These are phyloP conservation scores for Corymbia citriodora DNA, from an alignment of 441 rosid genomes.

Conservation along the genomic window DNA sequence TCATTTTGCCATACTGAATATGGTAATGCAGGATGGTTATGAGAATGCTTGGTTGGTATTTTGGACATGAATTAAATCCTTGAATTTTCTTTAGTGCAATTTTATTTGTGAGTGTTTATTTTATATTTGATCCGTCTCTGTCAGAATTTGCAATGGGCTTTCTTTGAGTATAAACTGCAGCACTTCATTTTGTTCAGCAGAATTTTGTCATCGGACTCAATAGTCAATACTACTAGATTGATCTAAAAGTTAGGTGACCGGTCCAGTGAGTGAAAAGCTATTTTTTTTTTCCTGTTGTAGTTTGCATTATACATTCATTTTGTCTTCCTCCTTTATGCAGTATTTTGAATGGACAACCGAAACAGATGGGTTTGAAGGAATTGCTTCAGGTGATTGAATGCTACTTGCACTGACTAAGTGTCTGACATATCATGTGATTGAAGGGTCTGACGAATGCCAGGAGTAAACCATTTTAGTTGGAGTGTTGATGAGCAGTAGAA, in stretches of 20 bases:
- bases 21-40: not conserved
- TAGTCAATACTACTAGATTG: not conserved
- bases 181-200: not conserved
- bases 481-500: not conserved
- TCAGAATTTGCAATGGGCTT: not conserved
- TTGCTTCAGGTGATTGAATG: constrained; percentile 65
- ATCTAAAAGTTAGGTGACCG: not conserved
- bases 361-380: constrained; percentile 85
- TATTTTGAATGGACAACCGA: constrained; percentile 84
- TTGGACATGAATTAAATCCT: not conserved
- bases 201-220: not conserved
- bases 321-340: constrained; percentile 28
- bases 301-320: not conserved
- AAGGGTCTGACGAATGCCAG: not conserved
- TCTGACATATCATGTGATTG: not conserved
- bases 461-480: not conserved
- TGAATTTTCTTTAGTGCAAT: not conserved
- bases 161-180: not conserved
- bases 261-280: not conserved
- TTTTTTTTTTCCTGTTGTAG: not conserved
- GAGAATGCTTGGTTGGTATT: not conserved
- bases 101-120: not conserved
- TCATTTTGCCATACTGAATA: not conserved
- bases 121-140: not conserved
- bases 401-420: not conserved